Percentiles rank a stretch among this genome's conserved stretches.
These are phyloP conservation scores for Oryza punctata DNA, from an alignment of 176 grass and related monocot genomes.

Conservation along the genomic window DNA sequence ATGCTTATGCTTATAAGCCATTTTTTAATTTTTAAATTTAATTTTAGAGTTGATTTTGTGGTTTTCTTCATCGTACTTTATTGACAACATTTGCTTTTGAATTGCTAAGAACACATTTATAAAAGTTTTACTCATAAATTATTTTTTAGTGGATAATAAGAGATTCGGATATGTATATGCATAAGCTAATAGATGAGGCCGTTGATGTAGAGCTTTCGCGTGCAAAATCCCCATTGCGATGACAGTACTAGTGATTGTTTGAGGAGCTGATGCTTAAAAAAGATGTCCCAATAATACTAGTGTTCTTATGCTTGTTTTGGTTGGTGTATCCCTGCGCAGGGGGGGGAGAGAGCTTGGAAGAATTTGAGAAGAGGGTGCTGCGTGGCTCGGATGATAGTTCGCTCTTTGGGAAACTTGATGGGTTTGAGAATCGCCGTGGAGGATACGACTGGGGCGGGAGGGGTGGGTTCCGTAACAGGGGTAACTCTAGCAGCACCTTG, in stretches of 20 bases:
- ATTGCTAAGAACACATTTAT: no score
- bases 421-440: conserved; percentile 24
- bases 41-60: no score
- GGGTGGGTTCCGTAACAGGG: conserved; percentile 14
- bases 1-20: no score
- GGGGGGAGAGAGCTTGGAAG: conserved; percentile 33
- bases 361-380: conserved; percentile 60
- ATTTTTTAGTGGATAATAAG: no score
- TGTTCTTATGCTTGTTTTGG: conserved; percentile 25
- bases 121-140: no score
- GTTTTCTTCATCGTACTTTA: no score
- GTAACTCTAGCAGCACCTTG: conserved; percentile 12
- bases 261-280: background rate
- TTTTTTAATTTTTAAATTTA: no score
- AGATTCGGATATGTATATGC: no score
- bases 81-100: no score
- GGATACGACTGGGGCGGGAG: conserved; percentile 30
- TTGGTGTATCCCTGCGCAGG: conserved; percentile 24
- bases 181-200: no score
- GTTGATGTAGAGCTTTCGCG: no score
- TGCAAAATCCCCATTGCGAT: background rate
- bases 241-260: background rate
- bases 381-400: background rate
- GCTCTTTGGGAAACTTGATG: conserved; percentile 61
- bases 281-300: background rate